Percentiles rank a stretch among this genome's conserved stretches.
These are phyloP conservation scores for Acidomyces sp. DNA, from an alignment of 495 filamentous ascomycete species.

Conservation along the genomic window DNA sequence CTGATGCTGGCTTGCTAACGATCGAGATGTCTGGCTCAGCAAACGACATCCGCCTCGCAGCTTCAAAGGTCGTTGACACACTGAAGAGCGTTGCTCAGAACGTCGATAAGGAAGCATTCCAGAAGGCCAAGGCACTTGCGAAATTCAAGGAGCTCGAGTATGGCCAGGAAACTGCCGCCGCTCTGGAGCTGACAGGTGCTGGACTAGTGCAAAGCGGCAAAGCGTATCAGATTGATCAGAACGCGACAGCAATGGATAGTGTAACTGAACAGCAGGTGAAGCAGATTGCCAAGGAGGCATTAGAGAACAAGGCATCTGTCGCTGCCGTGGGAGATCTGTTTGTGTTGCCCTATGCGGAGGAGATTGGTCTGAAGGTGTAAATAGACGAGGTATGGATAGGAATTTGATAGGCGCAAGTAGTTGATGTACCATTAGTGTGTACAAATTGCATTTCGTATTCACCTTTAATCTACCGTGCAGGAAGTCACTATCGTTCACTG, in stretches of 20 bases:
- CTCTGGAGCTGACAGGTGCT: slow-evolving; percentile 57
- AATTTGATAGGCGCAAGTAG: slow-evolving; percentile 8
- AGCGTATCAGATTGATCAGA: slow-evolving; percentile 74
- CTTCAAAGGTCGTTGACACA: slow-evolving; percentile 54
- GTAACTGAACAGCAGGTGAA: slow-evolving; percentile 78
- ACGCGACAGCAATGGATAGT: slow-evolving; percentile 61
- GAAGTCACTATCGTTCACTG: no score
- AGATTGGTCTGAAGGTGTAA: slow-evolving; percentile 88
- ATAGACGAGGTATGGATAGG: slow-evolving; percentile 21
- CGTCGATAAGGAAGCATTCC: slow-evolving; percentile 67
- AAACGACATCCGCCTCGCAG: slow-evolving; percentile 48
- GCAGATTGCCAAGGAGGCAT: slow-evolving; percentile 70
- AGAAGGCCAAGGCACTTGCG: slow-evolving; percentile 81
- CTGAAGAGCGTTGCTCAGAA: slow-evolving; percentile 60
- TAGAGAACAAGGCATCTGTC: slow-evolving; percentile 79
- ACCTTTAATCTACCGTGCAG: neutral
- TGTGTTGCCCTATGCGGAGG: slow-evolving; percentile 81
- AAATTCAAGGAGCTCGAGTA: slow-evolving; percentile 86
- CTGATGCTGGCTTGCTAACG: slow-evolving; percentile 80
- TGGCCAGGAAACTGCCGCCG: slow-evolving; percentile 56
- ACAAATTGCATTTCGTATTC: neutral
- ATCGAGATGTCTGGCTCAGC: slow-evolving; percentile 66
- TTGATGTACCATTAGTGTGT: slow-evolving; percentile 13
- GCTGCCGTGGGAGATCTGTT: slow-evolving; percentile 78
- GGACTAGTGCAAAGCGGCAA: slow-evolving; percentile 68